Conservation (phyloP, 495 filamentous ascomycete genomes). For the Podospora conica region DNA sequence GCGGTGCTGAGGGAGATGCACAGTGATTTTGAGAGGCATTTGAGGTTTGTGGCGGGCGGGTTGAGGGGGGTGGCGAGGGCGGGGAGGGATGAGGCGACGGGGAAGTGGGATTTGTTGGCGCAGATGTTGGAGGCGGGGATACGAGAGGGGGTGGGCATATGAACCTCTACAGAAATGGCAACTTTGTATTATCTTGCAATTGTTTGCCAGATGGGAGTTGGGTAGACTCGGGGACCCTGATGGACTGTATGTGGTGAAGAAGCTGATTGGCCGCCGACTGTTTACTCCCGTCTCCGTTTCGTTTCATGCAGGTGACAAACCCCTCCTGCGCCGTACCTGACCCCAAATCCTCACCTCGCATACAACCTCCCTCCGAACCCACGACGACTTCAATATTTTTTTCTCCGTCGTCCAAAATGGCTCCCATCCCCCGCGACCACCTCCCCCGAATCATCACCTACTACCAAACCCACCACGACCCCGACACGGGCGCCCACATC, state of each 20-base stretch:
- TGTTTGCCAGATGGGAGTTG: too few relatives aligned
- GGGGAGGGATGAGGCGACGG: conserved; percentile 43
- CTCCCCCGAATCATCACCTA: conserved; percentile 14
- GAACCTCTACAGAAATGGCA: too few relatives aligned
- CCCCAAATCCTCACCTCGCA: not conserved
- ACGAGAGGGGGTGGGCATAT: conserved; percentile 7
- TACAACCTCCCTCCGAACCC: too few relatives aligned
- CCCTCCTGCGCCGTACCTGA: not conserved
- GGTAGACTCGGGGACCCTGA: not conserved
- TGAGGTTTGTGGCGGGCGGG: conserved; percentile 50
- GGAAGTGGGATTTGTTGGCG: conserved; percentile 53
- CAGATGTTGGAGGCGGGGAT: conserved; percentile 53
- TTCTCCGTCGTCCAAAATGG: not conserved
- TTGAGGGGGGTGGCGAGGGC: conserved; percentile 54
- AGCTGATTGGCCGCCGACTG: not conserved
- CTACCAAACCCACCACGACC: conserved; percentile 44
- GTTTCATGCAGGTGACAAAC: not conserved
- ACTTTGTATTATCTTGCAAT: not conserved
- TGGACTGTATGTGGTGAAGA: not conserved
- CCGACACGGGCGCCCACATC: conserved; percentile 50
- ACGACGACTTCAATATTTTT: too few relatives aligned
- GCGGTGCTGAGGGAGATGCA: conserved; percentile 39
- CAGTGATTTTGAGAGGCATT: conserved; percentile 43
- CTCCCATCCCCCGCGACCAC: conserved; percentile 14
- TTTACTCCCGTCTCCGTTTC: not conserved